These are phyloP conservation scores for Paracorniculantispora psalliotae DNA, from an alignment of 2,329 filamentous ascomycete species.

Conservation along the genomic window DNA sequence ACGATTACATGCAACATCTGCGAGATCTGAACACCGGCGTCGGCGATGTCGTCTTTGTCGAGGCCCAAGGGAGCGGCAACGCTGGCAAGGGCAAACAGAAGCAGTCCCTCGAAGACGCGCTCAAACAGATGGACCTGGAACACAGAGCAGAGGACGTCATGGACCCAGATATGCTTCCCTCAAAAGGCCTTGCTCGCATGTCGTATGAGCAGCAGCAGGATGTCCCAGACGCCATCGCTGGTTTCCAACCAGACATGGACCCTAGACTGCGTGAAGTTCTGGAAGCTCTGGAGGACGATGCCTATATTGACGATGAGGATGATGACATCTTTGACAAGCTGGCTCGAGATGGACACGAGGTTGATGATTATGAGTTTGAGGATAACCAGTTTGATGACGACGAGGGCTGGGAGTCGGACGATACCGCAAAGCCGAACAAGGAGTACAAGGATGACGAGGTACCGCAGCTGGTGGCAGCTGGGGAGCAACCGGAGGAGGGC, in stretches of 20 bases:
- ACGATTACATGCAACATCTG: slow-evolving; percentile 99
- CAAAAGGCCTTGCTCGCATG: slow-evolving; percentile 68
- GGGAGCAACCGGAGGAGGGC: slow-evolving; percentile 52
- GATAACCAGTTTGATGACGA: slow-evolving; percentile 60
- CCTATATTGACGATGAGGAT: slow-evolving; percentile 79
- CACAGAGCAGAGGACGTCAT: slow-evolving; percentile 55
- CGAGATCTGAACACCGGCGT: slow-evolving; percentile 74
- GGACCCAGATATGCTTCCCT: slow-evolving; percentile 71
- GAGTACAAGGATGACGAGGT: slow-evolving; percentile 48
- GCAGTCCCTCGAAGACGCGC: slow-evolving; percentile 74
- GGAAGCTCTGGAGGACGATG: slow-evolving; percentile 92
- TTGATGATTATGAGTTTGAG: slow-evolving; percentile 78
- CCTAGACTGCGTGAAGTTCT: slow-evolving; percentile 83
- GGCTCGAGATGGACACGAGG: slow-evolving; percentile 63
- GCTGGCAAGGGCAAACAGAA: slow-evolving; percentile 66
- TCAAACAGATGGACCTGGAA: slow-evolving; percentile 57
- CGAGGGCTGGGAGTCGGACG: slow-evolving; percentile 92
- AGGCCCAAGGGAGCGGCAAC: slow-evolving; percentile 56
- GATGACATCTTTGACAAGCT: slow-evolving; percentile 80
- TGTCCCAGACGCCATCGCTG: slow-evolving; percentile 82
- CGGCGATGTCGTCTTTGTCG: slow-evolving; percentile 78
- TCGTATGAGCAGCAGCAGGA: slow-evolving; percentile 93
- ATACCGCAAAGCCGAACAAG: slow-evolving; percentile 71
- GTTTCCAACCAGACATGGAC: slow-evolving; percentile 98
- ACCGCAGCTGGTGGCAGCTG: slow-evolving; percentile 43